A percentile compares a stretch with the other conserved stretches of the same genome.
phyloP scores from a whole-genome alignment of 306 rosid species.

The Fagus sylvatica region DNA sequence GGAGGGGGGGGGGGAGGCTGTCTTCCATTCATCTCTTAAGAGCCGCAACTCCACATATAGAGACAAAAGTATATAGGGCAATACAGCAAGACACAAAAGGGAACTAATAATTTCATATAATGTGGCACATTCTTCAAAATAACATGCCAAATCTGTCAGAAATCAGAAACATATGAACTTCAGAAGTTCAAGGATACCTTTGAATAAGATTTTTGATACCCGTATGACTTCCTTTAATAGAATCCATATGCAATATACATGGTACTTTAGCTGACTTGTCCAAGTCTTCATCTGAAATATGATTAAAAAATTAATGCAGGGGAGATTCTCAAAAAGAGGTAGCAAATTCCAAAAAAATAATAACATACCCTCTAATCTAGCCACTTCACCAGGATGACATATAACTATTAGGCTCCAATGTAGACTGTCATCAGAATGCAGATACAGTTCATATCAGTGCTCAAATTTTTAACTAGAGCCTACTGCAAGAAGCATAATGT shows the following conservation, averaged over 20 bases:
- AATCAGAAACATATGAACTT: slow-evolving; percentile 11
- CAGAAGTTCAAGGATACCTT: slow-evolving; percentile 54
- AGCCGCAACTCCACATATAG: not conserved
- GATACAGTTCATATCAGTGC: slow-evolving; percentile 33
- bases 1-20: too few species aligned
- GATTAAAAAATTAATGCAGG: slow-evolving; percentile 27
- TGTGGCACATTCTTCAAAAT: not conserved
- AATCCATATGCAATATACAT: slow-evolving; percentile 95
- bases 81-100: not conserved
- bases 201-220: slow-evolving; percentile 90
- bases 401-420: slow-evolving; percentile 95
- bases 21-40: too few species aligned
- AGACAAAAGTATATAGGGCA: not conserved
- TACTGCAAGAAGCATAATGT: slow-evolving; percentile 19
- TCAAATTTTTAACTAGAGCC: slow-evolving; percentile 27
- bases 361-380: slow-evolving; percentile 62
- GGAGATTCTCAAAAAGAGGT: slow-evolving; percentile 13
- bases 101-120: not conserved
- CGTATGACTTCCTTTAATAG: slow-evolving; percentile 85
- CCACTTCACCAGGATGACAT: slow-evolving; percentile 88
- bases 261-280: slow-evolving; percentile 60
- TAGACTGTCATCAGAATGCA: slow-evolving; percentile 57
- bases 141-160: not conserved
- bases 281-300: slow-evolving; percentile 57
- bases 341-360: slow-evolving; percentile 17